These are phyloP conservation scores for Acanthamoeba lugdunensis DNA, from an alignment of 208 protist species.

Conservation along the genomic window DNA sequence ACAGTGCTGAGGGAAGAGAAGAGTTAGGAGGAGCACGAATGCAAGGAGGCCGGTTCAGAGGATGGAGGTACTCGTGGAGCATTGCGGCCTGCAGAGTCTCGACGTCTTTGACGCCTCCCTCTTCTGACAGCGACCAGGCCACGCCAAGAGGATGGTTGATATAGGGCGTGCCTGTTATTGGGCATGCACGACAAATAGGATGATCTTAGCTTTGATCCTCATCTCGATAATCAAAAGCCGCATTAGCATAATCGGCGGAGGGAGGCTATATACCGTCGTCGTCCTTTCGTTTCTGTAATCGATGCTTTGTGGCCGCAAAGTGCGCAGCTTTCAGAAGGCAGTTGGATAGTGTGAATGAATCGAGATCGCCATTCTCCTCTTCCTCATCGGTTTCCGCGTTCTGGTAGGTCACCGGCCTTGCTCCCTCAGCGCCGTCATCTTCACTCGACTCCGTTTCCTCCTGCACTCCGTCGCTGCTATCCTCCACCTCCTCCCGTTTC, in stretches of 20 bases:
- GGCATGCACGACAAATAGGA: slow-evolving; percentile 27
- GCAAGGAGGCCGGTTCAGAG: neutral
- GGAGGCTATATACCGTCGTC: slow-evolving; percentile 11
- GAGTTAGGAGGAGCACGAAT: slow-evolving; percentile 5
- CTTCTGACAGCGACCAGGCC: slow-evolving; percentile 55
- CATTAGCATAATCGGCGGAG: too few relatives aligned
- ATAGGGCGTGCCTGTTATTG: slow-evolving; percentile 71
- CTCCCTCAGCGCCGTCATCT: neutral
- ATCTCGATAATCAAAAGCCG: too few relatives aligned
- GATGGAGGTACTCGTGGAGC: slow-evolving; percentile 75
- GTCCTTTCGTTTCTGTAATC: slow-evolving; percentile 30
- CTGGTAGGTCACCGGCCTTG: neutral
- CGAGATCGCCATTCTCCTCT: slow-evolving; percentile 24
- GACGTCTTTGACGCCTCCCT: slow-evolving; percentile 73
- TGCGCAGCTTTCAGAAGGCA: slow-evolving; percentile 70
- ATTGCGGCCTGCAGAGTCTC: slow-evolving; percentile 77
- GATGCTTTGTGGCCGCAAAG: slow-evolving; percentile 77
- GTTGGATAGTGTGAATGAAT: slow-evolving; percentile 22
- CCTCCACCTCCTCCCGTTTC: neutral
- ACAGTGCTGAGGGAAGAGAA: slow-evolving; percentile 7
- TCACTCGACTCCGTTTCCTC: neutral
- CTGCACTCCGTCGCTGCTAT: neutral
- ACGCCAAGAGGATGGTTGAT: slow-evolving; percentile 84
- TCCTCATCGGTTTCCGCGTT: neutral
- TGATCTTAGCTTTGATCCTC: neutral